Evolutionary conservation across 2,329 filamentous ascomycete species (phyloP), one percentile per base, ranked within the genome.

Genomic region (Fusarium penzigii): DNA sequence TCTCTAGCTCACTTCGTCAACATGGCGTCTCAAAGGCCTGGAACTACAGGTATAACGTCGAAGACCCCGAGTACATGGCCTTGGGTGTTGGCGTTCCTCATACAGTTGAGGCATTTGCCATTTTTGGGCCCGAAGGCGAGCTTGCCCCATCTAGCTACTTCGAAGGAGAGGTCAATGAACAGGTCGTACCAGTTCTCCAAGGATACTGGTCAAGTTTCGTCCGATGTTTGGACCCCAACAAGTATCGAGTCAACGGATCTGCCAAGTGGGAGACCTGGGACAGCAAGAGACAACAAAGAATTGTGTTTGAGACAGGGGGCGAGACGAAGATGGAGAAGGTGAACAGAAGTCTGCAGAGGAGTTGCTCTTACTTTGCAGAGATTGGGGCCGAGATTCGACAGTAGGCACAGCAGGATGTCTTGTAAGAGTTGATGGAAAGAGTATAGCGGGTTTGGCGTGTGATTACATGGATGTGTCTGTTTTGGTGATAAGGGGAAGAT

Each of bases 141-240:
- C 70, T 73, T 71, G 72, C 78, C 1, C 86, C 86, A 0, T 63
- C 65, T 3, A 85, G 81, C 43, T 90, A 90, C 59, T 67, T 67
- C 8, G 65, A 72, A 0, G 75, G 73, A 3, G 74, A 72, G 13
- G 69, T 70, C 13, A 90, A 91, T 57, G 78, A 73, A 2, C 65
- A 65, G 0, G 83, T 88, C 6, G 77, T 88, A 1, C 75, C 81
- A 0, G 70, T 87, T 0, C 79, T 88, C 29, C 86, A 90, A 63
- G 79, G 77, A 0, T 92, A 91, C 68, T 92, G 87, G 87, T 82
- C 84, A 2, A 89, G 84, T 57, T 92, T 92, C 65, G 84, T 92
- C 54, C 73, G 81, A 25, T 76, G 75, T 1, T 77, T 84, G 38
- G 76, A 92, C 66, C 89, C 89, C 0, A 92, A 92, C 39, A 49